Evolutionary conservation across 495 filamentous ascomycete genomes (phyloP), one percentile per base, ranked within the genome.

Genomic region (Tuber indicum): DNA sequence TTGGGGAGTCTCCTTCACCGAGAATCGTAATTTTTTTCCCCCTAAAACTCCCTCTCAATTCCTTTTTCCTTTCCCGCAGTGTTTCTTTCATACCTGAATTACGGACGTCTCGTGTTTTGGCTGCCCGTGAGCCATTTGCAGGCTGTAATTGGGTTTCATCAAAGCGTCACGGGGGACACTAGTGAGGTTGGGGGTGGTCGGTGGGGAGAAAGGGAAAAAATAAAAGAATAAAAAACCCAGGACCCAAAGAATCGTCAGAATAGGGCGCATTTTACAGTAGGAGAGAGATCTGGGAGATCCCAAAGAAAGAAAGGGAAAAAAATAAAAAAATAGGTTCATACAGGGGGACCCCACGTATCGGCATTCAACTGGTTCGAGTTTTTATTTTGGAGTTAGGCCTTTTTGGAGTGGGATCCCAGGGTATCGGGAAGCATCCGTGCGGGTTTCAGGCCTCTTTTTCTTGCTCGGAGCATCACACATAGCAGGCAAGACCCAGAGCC

Each of bases 381-480:
- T 36, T 66, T 66, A 66, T 66, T 66, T 66, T 66, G 58, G 58
- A 66, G 58, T 66, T 66, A 66, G 58, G 58, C 58, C 58, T 32
- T 66, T 66, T 66, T 66, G 58, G 58, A 66, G 14, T 5, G 32
- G 58, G 58, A 36, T 66, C 76, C 78, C 78, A 80, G 71, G 78
- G 78, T 80, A 80, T 78, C 77, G 78, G 78, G 78, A 80, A 80
- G 74, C 74, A 76, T 80, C 78, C 74, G 78, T 80, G 78, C 78
- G 78, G 52, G 78, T 80, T 80, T 80, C 78, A 80, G 78, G 77
- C 72, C 43, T 72, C 58, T 78, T 79, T 73, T 78, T 74, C 75
- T 78, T 78, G 75, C 42, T 72, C 43, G 75, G 45, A 45, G 58
- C 58, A 36, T 26, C 58, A 36, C 58, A 17, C 58, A 17, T 66